Conservation (phyloP, 2,329 filamentous ascomycete species). For the Fusarium decemcellulare region DNA sequence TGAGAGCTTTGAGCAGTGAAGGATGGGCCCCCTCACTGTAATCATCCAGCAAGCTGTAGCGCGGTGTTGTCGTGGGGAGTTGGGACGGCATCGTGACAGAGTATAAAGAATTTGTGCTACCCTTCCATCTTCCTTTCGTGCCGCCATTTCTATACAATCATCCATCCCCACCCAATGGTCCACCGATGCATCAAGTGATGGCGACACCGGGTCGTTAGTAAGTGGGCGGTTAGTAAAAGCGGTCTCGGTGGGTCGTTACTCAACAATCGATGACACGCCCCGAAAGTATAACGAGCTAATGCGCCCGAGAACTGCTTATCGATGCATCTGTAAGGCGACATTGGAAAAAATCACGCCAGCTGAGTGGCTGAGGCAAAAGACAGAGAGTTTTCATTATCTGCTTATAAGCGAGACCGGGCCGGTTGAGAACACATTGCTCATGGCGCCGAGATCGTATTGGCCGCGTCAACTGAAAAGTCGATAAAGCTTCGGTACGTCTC, state of each 20-base stretch:
- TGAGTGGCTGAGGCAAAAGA: not conserved
- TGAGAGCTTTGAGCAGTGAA: constrained; percentile 61
- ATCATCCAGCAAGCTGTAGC: constrained; percentile 65
- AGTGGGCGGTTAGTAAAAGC: constrained; percentile 40
- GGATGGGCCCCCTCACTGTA: constrained; percentile 68
- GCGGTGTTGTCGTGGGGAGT: constrained; percentile 29
- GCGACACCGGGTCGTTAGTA: constrained; percentile 35
- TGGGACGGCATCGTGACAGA: constrained; percentile 37
- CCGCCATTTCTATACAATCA: constrained; percentile 32
- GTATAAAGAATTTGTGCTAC: not conserved
- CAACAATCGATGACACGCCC: constrained; percentile 36
- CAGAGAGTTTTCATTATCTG: constrained; percentile 3
- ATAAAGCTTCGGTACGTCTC: constrained; percentile 52
- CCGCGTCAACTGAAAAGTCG: constrained; percentile 49
- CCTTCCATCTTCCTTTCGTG: not conserved
- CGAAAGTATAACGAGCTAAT: constrained; percentile 10
- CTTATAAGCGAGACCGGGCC: not conserved
- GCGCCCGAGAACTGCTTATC: not conserved
- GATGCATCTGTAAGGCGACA: not conserved
- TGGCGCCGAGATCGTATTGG: constrained; percentile 26
- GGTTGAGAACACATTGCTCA: not conserved
- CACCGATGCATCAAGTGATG: constrained; percentile 31
- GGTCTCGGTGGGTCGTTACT: constrained; percentile 37
- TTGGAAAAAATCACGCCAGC: constrained; percentile 8
- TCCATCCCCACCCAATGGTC: constrained; percentile 30